These are phyloP conservation scores for Penicillium psychrofluorescens DNA, from an alignment of 495 filamentous ascomycete species.

Conservation along the genomic window DNA sequence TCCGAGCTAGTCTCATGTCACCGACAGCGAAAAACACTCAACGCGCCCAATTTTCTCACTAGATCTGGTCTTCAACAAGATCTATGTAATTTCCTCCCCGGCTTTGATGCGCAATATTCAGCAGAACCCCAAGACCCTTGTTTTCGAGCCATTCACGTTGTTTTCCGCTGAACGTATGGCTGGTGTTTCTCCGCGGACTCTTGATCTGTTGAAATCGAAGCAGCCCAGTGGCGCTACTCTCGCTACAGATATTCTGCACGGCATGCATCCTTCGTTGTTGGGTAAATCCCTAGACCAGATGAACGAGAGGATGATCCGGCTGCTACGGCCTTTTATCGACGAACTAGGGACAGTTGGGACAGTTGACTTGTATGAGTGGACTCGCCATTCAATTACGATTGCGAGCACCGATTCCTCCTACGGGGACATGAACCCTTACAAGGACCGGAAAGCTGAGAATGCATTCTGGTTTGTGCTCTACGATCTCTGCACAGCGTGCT, in stretches of 20 bases:
- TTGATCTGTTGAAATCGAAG: constrained; percentile 7
- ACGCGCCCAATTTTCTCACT: constrained; percentile 34
- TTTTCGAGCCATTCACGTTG: constrained; percentile 31
- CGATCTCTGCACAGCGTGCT: no score
- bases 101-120: constrained; percentile 33
- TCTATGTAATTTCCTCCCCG: constrained; percentile 39
- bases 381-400: constrained; percentile 32
- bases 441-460: constrained; percentile 25
- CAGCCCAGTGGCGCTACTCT: constrained; percentile 14
- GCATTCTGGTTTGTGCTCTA: constrained; percentile 33
- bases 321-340: constrained; percentile 10
- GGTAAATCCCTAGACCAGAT: constrained; percentile 20
- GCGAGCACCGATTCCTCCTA: constrained; percentile 45
- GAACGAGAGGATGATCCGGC: constrained; percentile 18
- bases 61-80: constrained; percentile 30
- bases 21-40: constrained; percentile 11
- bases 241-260: constrained; percentile 6
- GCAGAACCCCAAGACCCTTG: constrained; percentile 29
- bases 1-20: background rate
- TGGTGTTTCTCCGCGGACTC: constrained; percentile 7
- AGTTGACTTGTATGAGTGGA: constrained; percentile 31
- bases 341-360: constrained; percentile 1
- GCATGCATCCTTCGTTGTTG: constrained; percentile 18
- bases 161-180: constrained; percentile 9
- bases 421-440: constrained; percentile 43